These are phyloP conservation scores for Croton laevigatus DNA, from an alignment of 441 rosid species.

Conservation along the genomic window DNA sequence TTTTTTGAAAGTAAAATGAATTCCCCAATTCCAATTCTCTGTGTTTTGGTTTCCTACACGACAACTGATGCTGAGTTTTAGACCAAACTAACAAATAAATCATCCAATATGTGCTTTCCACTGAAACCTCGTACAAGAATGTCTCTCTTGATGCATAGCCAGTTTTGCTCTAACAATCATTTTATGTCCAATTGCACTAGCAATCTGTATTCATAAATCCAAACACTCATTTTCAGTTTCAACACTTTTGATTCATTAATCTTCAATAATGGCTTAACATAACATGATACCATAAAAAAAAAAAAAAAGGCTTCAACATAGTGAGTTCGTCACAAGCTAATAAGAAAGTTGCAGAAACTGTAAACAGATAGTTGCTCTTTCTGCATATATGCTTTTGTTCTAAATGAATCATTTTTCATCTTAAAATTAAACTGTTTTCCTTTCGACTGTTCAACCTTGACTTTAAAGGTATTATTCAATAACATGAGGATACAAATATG, in stretches of 20 bases:
- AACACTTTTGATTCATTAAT: background rate
- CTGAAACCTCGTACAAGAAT: slow-evolving; percentile 10
- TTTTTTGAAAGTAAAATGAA: background rate
- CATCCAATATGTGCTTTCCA: slow-evolving; percentile 9
- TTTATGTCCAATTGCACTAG: slow-evolving; percentile 41
- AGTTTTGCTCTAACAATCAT: slow-evolving; percentile 22
- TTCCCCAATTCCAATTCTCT: background rate
- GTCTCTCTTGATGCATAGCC: slow-evolving; percentile 8
- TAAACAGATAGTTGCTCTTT: no score
- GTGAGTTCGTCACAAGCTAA: no score
- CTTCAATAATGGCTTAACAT: no score
- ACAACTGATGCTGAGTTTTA: background rate
- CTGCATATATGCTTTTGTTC: no score
- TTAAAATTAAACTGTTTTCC: background rate
- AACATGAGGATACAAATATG: background rate
- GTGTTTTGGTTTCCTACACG: no score
- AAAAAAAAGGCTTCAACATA: no score
- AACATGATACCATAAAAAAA: no score
- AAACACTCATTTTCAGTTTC: background rate
- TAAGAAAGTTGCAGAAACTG: no score
- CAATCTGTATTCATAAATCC: slow-evolving; percentile 35
- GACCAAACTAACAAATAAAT: background rate
- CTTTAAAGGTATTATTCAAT: background rate
- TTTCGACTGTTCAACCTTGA: background rate
- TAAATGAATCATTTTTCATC: background rate